Base-by-base conservation (phyloP, 2,329 filamentous ascomycete genomes). In the Aspergillus ochraceoroseus region DNA sequence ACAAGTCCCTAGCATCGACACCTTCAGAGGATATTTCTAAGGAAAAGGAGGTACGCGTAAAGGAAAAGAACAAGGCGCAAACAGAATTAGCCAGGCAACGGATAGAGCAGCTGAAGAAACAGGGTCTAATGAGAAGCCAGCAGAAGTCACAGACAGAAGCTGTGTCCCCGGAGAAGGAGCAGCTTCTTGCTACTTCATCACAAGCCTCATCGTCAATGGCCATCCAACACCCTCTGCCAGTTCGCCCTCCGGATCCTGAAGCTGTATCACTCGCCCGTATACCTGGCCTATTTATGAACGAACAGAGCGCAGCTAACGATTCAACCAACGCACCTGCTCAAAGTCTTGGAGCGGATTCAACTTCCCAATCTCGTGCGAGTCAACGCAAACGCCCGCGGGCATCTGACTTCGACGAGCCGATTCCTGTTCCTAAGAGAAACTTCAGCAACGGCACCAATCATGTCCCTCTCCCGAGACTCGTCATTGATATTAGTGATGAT, bases 401-500 rank as follows among this genome's bases (percentile, higher is more conserved):
- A 8, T 76, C 83, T 3, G 83, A 88, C 55, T 82, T 85, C 48
- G 79, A 85, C 45, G 75, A 78, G n/a, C 68, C 71, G 13, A 65
- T 70, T 0, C 53, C 53, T 23, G 56, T 66, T 8, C 54, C 63
- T 11, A 85, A 85, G 52, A 78, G 82, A 33, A 75, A 79, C 3
- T 81, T 82, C 53, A 77, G 76, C 8, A 77, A 81, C 30, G 71
- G 70, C 32, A 70, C 36, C 2, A 47, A 33, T 15, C 35, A 39
- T n/a, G 30, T 20, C 3, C 39, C 46, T 15, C 68, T 75, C 36
- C 73, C 82, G 34, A 75, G 75, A 2, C 76, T 94, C 37, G 77
- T 95, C 26, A 94, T 95, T 51, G 79, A 94, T 49, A 82, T 94
- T 26, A 94, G 87, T 57, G 89, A 94, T 18, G 79, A 82, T 49